These are phyloP conservation scores for Galeopsis tetrahit DNA, from an alignment of 257 asterid genomes.

Conservation along the genomic window DNA sequence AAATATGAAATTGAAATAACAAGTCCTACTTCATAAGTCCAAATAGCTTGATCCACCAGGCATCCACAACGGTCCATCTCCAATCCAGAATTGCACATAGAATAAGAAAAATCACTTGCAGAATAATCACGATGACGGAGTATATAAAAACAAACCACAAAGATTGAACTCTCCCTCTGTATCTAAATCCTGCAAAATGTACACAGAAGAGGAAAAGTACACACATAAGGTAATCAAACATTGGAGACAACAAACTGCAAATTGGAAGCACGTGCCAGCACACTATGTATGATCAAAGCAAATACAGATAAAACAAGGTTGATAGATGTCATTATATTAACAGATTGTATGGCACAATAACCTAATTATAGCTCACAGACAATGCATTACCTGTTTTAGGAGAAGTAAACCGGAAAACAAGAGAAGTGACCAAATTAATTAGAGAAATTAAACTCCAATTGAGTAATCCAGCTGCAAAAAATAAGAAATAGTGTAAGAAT, in stretches of 20 bases:
- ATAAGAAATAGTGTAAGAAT: conserved; percentile 20
- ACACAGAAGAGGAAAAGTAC: conserved; percentile 23
- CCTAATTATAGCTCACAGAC: conserved; percentile 28
- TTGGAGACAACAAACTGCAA: neutral
- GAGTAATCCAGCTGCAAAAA: conserved; percentile 73
- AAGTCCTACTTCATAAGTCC: conserved; percentile 79
- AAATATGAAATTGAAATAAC: conserved; percentile 23
- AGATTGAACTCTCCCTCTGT: conserved; percentile 58
- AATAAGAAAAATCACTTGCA: conserved; percentile 66
- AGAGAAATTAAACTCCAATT: conserved; percentile 92
- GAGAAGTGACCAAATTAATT: conserved; percentile 73
- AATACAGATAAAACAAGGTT: conserved; percentile 5
- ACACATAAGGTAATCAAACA: conserved; percentile 23
- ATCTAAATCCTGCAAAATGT: conserved; percentile 62
- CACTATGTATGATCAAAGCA: conserved; percentile 11
- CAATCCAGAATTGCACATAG: conserved; percentile 56
- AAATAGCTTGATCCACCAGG: conserved; percentile 80
- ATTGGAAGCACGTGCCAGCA: conserved; percentile 3
- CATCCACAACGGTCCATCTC: conserved; percentile 53
- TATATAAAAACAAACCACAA: conserved; percentile 69
- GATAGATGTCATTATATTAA: conserved; percentile 21
- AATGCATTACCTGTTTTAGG: conserved; percentile 66
- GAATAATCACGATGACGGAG: conserved; percentile 59
- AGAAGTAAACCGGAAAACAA: conserved; percentile 57
- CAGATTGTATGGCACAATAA: conserved; percentile 25